Evolutionary conservation across 495 filamentous ascomycete species (phyloP), one percentile per base, ranked within the genome.

Genomic region (Aspergillus homomorphus): DNA sequence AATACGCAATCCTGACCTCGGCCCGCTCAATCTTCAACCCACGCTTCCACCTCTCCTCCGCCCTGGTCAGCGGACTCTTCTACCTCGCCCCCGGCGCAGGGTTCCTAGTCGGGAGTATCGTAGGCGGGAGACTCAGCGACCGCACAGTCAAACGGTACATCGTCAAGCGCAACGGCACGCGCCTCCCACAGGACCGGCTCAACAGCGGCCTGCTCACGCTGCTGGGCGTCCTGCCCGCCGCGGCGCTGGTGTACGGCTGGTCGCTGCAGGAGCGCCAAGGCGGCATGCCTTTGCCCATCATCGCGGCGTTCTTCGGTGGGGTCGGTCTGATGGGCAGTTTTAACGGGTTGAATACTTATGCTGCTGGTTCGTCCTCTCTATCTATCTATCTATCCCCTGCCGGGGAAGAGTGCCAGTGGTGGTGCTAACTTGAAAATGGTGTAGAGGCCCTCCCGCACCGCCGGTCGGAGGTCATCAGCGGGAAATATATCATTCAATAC

Each of bases 1-100:
- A 87, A 82, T 91, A 90, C 65, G 77, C 75, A 21, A 72, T 90
- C 19, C 80, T 90, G 22, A 89, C 87, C 19, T 87, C 87, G 19
- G 88, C 87, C 61, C 85, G 87, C 51, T 84, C 87, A 62, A 83
- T 90, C 23, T 76, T 92, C 43, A 89, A 90, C 66, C 87, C 87
- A 2, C 82, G 87, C 19, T 91, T 90, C 74, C 62, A 85, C 62
- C 79, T 92, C 10, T 82, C 79, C 21, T 77, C 85, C 5, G 86
- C 87, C 3, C 76, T 90, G n/a, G 80, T 87, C 61, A 78, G 77
- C 44, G 88, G 87, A 4, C 80, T 92, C 15, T 90, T 92, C 75
- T 92, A 89, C 65, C 84, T 92, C 23, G 84, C 89, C 1, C 89
- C 89, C 0, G 87, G 87, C 18, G 78, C 78, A 43, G 89, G 88